Conservation (phyloP, 1,284 basidiomycete species). For the Leccinum griseonigrum region DNA sequence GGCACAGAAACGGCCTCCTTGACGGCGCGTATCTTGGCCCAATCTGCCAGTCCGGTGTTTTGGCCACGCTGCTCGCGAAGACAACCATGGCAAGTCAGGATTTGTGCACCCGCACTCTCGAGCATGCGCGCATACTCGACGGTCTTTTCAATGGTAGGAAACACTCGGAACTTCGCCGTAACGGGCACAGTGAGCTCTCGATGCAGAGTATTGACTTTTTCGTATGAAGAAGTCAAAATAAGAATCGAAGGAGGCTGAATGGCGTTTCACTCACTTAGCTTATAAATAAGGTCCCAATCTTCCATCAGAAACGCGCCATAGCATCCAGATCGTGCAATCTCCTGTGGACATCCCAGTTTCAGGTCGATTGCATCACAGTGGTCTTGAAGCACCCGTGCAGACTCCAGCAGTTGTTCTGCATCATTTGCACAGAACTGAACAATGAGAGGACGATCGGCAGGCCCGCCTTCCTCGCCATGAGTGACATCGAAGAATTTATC, state of each 20-base stretch:
- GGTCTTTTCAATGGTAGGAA: slow-evolving; percentile 83
- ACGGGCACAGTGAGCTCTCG: slow-evolving; percentile 84
- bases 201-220: slow-evolving; percentile 80
- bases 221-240: background rate
- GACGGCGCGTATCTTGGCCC: slow-evolving; percentile 81
- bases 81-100: slow-evolving; percentile 92
- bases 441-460: slow-evolving; percentile 79
- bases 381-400: slow-evolving; percentile 72
- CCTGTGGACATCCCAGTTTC: slow-evolving; percentile 96
- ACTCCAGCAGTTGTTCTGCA: slow-evolving; percentile 71
- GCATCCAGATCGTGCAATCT: slow-evolving; percentile 84
- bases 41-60: slow-evolving; percentile 78
- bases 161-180: slow-evolving; percentile 95
- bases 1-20: slow-evolving; percentile 88
- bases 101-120: slow-evolving; percentile 92
- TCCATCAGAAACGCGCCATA: slow-evolving; percentile 95
- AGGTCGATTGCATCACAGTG: slow-evolving; percentile 92
- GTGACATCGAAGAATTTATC: slow-evolving; percentile 69
- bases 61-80: slow-evolving; percentile 92
- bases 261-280: slow-evolving; percentile 63
- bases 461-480: slow-evolving; percentile 63
- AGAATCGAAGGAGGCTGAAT: background rate
- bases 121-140: slow-evolving; percentile 95
- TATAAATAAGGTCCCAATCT: slow-evolving; percentile 86
- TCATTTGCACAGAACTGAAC: slow-evolving; percentile 96